These are phyloP conservation scores for Boletales sp. DNA, from an alignment of 768 basidiomycete genomes.

Conservation along the genomic window DNA sequence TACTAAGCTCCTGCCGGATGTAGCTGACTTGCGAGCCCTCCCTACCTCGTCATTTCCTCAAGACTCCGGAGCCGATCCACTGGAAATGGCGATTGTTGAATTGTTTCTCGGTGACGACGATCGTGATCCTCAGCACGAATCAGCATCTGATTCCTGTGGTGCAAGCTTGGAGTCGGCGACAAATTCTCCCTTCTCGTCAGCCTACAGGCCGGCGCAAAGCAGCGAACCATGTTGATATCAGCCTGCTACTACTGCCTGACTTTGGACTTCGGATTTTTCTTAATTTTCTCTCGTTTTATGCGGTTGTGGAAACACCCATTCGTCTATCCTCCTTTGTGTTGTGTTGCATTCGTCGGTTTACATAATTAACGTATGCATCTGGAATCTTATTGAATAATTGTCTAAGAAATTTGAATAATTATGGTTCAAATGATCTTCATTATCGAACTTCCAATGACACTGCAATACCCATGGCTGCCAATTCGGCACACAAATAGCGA, in stretches of 20 bases:
- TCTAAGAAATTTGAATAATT: background rate
- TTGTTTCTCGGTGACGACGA: slow-evolving; percentile 33
- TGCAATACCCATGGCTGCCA: slow-evolving; percentile 98
- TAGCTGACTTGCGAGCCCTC: slow-evolving; percentile 26
- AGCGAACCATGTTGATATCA: slow-evolving; percentile 14
- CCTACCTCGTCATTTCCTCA: slow-evolving; percentile 36
- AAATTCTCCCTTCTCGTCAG: background rate
- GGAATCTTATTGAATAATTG: background rate
- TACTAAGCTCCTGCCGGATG: slow-evolving; percentile 41
- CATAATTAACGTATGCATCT: slow-evolving; percentile 8
- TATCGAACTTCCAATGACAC: slow-evolving; percentile 76
- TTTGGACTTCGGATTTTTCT: slow-evolving; percentile 8
- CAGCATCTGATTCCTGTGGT: background rate
- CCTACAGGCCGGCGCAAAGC: background rate
- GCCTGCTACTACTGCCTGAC: background rate
- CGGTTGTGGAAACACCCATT: slow-evolving; percentile 10
- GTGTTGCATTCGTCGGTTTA: slow-evolving; percentile 1
- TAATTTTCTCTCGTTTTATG: slow-evolving; percentile 8
- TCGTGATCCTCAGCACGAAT: background rate
- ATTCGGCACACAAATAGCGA: slow-evolving; percentile 89
- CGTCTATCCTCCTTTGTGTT: slow-evolving; percentile 12
- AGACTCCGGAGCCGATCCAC: slow-evolving; percentile 19
- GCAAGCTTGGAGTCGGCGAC: background rate
- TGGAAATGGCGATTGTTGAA: slow-evolving; percentile 54
- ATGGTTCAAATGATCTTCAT: background rate